A percentile compares a stretch with the other conserved stretches of the same genome.
These are phyloP conservation scores for Tilletia indica DNA, from an alignment of 1,284 basidiomycete genomes.

Conservation along the genomic window DNA sequence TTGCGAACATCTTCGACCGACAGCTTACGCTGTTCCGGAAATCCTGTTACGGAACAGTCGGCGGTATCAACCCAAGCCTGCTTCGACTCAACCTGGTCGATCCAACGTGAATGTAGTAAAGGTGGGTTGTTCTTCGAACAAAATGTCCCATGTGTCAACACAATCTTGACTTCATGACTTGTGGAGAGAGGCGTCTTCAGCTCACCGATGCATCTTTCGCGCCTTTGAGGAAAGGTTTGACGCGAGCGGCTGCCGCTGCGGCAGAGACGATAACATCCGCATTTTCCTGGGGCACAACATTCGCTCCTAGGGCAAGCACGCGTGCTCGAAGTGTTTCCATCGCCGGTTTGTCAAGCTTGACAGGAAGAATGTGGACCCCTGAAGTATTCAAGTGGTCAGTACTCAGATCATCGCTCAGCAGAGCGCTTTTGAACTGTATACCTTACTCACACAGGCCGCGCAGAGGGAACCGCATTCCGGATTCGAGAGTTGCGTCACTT, in stretches of 20 bases:
- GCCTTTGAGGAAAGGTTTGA: constrained; percentile 4
- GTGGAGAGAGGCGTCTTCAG: no score
- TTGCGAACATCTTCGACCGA: background rate
- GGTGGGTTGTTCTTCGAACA: background rate
- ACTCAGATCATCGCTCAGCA: background rate
- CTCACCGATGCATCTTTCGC: no score
- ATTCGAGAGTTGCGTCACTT: no score
- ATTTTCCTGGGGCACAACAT: constrained; percentile 4
- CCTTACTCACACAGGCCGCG: constrained; percentile 8
- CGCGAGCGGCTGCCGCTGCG: background rate
- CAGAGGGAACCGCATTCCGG: constrained; percentile 1
- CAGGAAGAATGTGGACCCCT: constrained; percentile 4
- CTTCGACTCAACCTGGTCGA: background rate
- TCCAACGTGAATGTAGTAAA: background rate
- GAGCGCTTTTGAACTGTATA: background rate
- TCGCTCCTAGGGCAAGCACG: background rate
- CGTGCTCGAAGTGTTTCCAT: background rate
- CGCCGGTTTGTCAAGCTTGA: background rate
- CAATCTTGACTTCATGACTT: background rate
- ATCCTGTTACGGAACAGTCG: background rate
- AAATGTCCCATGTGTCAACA: background rate
- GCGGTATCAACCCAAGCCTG: background rate
- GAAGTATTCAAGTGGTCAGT: background rate
- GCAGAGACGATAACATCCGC: background rate
- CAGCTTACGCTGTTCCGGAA: background rate